A percentile compares a stretch with the other conserved stretches of the same genome.
phyloP scores from a whole-genome alignment of 257 asterid species.

The Leonotis leonurus region DNA sequence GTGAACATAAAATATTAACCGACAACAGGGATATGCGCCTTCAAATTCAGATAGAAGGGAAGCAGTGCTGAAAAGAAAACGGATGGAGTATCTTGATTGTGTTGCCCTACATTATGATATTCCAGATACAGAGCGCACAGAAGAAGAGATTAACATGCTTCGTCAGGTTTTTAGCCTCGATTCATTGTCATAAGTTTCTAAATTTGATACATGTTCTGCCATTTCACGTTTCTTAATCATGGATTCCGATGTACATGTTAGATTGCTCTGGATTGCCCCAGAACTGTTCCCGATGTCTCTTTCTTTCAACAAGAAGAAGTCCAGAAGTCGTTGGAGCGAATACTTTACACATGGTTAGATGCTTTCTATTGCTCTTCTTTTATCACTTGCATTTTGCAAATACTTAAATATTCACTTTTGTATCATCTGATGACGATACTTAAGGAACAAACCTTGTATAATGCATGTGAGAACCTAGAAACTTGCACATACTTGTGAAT shows the following conservation, averaged over 20 bases:
- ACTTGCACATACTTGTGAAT: too few relatives aligned
- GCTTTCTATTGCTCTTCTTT: background rate
- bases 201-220: background rate
- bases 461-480: too few relatives aligned
- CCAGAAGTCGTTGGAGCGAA: slow-evolving; percentile 88
- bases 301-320: slow-evolving; percentile 85
- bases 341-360: slow-evolving; percentile 82
- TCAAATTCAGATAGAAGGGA: slow-evolving; percentile 99
- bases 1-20: slow-evolving; percentile 54
- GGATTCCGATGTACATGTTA: slow-evolving; percentile 23
- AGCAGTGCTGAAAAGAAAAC: slow-evolving; percentile 83
- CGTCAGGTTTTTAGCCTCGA: slow-evolving; percentile 57
- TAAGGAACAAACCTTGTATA: too few relatives aligned
- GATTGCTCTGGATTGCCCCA: slow-evolving; percentile 96
- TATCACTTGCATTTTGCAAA: slow-evolving; percentile 6
- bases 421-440: too few relatives aligned
- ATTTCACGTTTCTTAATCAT: slow-evolving; percentile 1
- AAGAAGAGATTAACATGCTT: slow-evolving; percentile 92
- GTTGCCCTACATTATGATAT: slow-evolving; percentile 86
- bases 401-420: too few relatives aligned
- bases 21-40: slow-evolving; percentile 99
- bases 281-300: slow-evolving; percentile 87
- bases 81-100: slow-evolving; percentile 88
- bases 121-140: slow-evolving; percentile 79
- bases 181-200: background rate